Conservation (phyloP, 495 filamentous ascomycete genomes). For the Aspergillus bridgeri region DNA sequence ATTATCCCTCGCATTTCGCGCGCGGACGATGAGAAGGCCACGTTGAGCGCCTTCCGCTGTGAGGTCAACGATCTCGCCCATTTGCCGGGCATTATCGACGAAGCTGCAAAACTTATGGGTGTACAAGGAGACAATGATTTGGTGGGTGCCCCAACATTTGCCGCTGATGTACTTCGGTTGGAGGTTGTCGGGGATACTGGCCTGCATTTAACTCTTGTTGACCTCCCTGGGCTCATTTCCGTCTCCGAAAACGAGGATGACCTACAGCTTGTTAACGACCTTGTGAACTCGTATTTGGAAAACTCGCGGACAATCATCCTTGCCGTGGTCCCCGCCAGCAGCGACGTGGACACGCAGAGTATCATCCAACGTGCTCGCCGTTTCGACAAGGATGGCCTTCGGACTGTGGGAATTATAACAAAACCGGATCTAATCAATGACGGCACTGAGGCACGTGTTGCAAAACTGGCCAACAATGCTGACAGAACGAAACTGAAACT, state of each 20-base stretch:
- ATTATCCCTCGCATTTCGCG: slow-evolving; percentile 15
- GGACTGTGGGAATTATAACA: slow-evolving; percentile 56
- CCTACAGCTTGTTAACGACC: slow-evolving; percentile 20
- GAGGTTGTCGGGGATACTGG: slow-evolving; percentile 49
- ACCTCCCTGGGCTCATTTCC: slow-evolving; percentile 48
- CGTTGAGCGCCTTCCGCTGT: slow-evolving; percentile 8
- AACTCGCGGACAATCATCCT: slow-evolving; percentile 34
- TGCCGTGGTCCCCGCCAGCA: slow-evolving; percentile 44
- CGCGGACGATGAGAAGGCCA: slow-evolving; percentile 9
- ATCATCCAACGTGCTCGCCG: slow-evolving; percentile 43
- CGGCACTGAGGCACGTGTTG: slow-evolving; percentile 27
- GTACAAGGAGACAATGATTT: slow-evolving; percentile 16
- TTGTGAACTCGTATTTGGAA: slow-evolving; percentile 33
- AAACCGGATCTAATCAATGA: slow-evolving; percentile 47
- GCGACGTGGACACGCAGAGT: slow-evolving; percentile 48
- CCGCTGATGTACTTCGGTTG: slow-evolving; percentile 48
- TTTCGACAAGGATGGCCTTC: slow-evolving; percentile 40
- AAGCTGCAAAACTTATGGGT: slow-evolving; percentile 39
- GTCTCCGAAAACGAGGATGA: slow-evolving; percentile 30
- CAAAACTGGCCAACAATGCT: slow-evolving; percentile 34
- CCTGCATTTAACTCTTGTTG: slow-evolving; percentile 53
- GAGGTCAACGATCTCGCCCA: slow-evolving; percentile 21
- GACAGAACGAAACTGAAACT: slow-evolving; percentile 45
- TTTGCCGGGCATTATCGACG: slow-evolving; percentile 42
- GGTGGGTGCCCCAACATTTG: slow-evolving; percentile 32